These are phyloP conservation scores for Xylariaceae sp. DNA, from an alignment of 2,329 filamentous ascomycete genomes.

Conservation along the genomic window DNA sequence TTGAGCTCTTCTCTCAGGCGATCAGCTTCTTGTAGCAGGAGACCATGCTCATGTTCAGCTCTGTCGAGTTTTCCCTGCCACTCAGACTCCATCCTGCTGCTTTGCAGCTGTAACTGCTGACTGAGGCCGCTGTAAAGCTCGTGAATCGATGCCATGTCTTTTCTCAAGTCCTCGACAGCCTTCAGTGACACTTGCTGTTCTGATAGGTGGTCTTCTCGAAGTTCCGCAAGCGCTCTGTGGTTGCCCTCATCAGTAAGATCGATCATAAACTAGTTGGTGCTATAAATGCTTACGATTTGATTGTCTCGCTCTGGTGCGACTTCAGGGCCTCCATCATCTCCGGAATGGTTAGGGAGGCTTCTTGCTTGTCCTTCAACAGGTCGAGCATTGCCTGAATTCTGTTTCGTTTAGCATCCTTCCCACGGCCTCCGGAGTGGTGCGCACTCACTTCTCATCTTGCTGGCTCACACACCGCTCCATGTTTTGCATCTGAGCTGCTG, in stretches of 20 bases:
- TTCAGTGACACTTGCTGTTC: constrained; percentile 8
- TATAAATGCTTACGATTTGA: constrained; percentile 21
- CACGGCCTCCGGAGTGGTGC: neutral
- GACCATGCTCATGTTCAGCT: constrained; percentile 9
- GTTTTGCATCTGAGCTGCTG: constrained; percentile 9
- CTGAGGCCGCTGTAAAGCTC: constrained; percentile 7
- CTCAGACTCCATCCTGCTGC: constrained; percentile 7
- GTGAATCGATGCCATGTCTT: constrained; percentile 6
- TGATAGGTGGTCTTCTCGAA: constrained; percentile 9
- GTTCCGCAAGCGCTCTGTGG: constrained; percentile 11
- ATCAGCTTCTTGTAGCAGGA: constrained; percentile 11
- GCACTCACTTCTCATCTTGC: constrained; percentile 22
- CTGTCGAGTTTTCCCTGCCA: constrained; percentile 20
- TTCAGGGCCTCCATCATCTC: constrained; percentile 16
- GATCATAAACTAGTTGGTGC: too few species aligned
- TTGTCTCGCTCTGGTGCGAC: constrained; percentile 11
- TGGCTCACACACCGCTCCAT: constrained; percentile 9
- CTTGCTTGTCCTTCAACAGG: constrained; percentile 13
- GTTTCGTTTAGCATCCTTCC: constrained; percentile 6
- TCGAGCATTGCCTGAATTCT: constrained; percentile 21
- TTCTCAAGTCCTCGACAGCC: constrained; percentile 6
- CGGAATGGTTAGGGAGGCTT: constrained; percentile 4
- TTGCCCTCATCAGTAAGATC: constrained; percentile 6
- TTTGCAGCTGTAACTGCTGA: constrained; percentile 9
- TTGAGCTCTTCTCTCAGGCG: constrained; percentile 17